These are phyloP conservation scores for Phytopythium sindhum DNA, from an alignment of 352 stramenopile species.

Conservation along the genomic window DNA sequence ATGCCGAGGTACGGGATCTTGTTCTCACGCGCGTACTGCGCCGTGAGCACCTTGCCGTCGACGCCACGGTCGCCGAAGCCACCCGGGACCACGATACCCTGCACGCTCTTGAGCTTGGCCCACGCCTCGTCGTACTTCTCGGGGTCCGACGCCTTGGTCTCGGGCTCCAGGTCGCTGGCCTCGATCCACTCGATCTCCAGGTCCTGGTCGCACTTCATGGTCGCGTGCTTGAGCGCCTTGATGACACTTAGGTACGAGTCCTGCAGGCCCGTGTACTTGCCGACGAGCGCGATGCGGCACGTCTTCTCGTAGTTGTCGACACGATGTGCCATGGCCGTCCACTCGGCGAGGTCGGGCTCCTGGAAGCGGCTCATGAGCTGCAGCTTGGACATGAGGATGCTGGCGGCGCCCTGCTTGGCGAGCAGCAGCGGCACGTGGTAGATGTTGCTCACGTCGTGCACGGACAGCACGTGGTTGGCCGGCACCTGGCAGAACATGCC, in stretches of 20 bases:
- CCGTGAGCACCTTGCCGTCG: slow-evolving; percentile 96
- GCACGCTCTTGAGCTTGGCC: slow-evolving; percentile 89
- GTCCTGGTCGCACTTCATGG: slow-evolving; percentile 92
- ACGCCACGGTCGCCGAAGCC: slow-evolving; percentile 98
- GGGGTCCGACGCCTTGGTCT: slow-evolving; percentile 65
- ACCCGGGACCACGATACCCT: slow-evolving; percentile 97
- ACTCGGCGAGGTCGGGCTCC: slow-evolving; percentile 75
- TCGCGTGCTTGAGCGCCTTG: slow-evolving; percentile 95
- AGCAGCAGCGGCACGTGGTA: slow-evolving; percentile 99
- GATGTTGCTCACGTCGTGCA: slow-evolving; percentile 99
- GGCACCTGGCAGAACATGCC: slow-evolving; percentile 98
- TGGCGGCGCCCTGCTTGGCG: slow-evolving; percentile 93
- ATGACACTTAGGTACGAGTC: slow-evolving; percentile 99
- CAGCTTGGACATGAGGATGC: slow-evolving; percentile 91
- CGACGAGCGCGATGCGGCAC: slow-evolving; percentile 97
- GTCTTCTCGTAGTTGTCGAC: slow-evolving; percentile 90
- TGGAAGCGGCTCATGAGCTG: slow-evolving; percentile 89
- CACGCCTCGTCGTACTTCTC: slow-evolving; percentile 86
- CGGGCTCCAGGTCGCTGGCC: slow-evolving; percentile 91
- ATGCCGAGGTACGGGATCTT: slow-evolving; percentile 97
- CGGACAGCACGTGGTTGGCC: slow-evolving; percentile 93
- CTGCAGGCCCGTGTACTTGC: slow-evolving; percentile 99
- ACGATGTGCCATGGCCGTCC: slow-evolving; percentile 91
- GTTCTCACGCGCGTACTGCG: slow-evolving; percentile 95
- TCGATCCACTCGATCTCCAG: slow-evolving; percentile 98